Evolutionary conservation across 257 asterid species (phyloP), one percentile per base, ranked within the genome.

Genomic region (Rubia yunnanensis): DNA sequence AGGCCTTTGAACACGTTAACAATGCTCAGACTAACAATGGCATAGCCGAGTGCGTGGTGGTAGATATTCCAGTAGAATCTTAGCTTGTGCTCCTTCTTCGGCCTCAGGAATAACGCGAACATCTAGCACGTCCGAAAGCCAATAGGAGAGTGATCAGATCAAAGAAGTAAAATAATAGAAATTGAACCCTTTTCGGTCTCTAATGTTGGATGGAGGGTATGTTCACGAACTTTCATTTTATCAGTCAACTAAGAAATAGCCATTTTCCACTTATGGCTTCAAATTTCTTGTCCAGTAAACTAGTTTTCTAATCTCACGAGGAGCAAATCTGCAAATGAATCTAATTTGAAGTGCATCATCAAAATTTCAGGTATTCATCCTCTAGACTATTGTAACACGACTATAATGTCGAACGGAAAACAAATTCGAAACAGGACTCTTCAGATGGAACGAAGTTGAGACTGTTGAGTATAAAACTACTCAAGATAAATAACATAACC

Each of bases 1-100:
- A 94, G 65, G 5, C 99, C 97, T 80, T 79, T 81, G 86, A 90
- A 94, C 66, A 94, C 84, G 15, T 94, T 94, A 70, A 87, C 27
- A 77, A 88, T 73, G 78, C 88, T 86, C 44, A 94, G 89, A 13
- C 79, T 48, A 35, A 85, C 59, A 50, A 94, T 77, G 10, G 79
- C 24, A 30, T 86, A 94, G 26, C 97, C 99, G 13, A 84, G 9
- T 17, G 80, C 79, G 7, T 88, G 90, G 66, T 88, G 99, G 85
- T 87, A 89, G 70, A 84, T 76, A 49, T 89, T 92, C 97, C 96
- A 92, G 78, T 89, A 89, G 31, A 82, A 59, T 24, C 96, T 81
- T 30, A 69, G 77, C 83, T 88, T 94, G 88, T 90, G 91, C 61
- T 86, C 95, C 88, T 78, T 79, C 17, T 80, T 78, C 0, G 99